Evolutionary conservation across 352 stramenopile genomes (phyloP), one percentile per base, ranked within the genome.

Genomic region (Phytopythium helicoides): DNA sequence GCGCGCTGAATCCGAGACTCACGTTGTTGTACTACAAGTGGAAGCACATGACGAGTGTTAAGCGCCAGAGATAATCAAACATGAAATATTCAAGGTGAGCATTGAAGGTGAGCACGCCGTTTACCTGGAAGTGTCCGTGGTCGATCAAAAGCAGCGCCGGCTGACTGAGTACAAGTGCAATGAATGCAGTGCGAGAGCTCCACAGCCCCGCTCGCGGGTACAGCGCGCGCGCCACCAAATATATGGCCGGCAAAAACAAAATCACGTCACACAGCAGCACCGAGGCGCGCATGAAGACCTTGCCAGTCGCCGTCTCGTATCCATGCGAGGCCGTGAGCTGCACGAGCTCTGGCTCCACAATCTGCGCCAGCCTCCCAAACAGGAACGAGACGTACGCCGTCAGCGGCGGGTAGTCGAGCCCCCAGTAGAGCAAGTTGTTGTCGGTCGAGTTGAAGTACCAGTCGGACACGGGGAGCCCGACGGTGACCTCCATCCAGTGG

Each of bases 401-500:
- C 18, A 98, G 60, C 3, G 97, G 97, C 10, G 97, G 97, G 71
- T 99, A 99, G 81, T 99, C 97, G 37, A 99, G 70, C 19, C 97
- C 97, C 96, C 96, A 99, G 65, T 99, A 99, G 31, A 95, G 62
- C 40, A 98, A 66, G 56, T 99, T 88, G 66, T 99, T 97, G 28
- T 60, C 49, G 1, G 74, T 81, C 19, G 82, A 75, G 52, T 95
- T 97, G 61, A 88, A 91, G 64, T 99, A 99, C 97, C 97, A 99
- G 45, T 98, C 78, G 3, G 69, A 82, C 12, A 98, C 48, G 1
- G 95, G 95, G 50, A 98, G 58, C 51, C 96, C 76, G 39, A 83
- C 81, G 25, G 97, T 99, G 44, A 99, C 78, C 77, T 99, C 97
- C 96, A 99, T 99, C 97, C 97, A 99, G 73, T 99, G 97, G 33